Percentiles rank a stretch among this genome's conserved stretches.
Conservation (phyloP, 2,329 filamentous ascomycete species). For the Aureobasidium sp. region DNA sequence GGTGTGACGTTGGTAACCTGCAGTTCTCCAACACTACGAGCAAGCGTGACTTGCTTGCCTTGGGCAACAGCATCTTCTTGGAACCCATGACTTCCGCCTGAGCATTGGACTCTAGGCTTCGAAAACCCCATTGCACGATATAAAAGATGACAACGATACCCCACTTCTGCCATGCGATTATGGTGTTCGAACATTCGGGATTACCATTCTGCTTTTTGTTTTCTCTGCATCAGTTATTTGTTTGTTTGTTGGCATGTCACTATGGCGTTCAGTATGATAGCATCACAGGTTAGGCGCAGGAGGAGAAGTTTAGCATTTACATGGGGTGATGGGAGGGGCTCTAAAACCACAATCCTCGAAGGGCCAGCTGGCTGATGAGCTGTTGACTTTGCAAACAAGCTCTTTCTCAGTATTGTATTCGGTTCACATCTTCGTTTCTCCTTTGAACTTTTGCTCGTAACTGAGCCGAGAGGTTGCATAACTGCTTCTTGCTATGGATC, state of each 20-base stretch:
- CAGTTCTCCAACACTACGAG: conserved; percentile 26
- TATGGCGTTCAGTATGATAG: not conserved
- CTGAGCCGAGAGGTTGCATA: not conserved
- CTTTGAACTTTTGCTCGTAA: not conserved
- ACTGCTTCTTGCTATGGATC: not conserved
- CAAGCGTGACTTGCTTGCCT: conserved; percentile 15
- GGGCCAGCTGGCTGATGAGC: not conserved
- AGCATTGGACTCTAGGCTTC: not conserved
- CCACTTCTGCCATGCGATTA: not conserved
- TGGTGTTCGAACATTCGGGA: not conserved
- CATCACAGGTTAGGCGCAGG: not conserved
- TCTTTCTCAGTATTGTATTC: not conserved
- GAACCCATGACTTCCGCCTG: not conserved
- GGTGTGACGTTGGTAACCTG: conserved; percentile 52
- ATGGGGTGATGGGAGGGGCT: not conserved
- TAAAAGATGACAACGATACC: not conserved
- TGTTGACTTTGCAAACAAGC: not conserved
- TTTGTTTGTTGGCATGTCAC: not conserved
- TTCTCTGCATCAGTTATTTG: not conserved
- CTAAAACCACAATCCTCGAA: not conserved
- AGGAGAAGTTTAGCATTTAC: not conserved
- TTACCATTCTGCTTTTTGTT: not conserved
- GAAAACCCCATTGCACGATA: not conserved
- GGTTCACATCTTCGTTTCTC: not conserved
- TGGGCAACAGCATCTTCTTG: conserved; percentile 12